Evolutionary conservation across 208 protist species (phyloP).

Genomic region (Crithidia expoeki): DNA sequence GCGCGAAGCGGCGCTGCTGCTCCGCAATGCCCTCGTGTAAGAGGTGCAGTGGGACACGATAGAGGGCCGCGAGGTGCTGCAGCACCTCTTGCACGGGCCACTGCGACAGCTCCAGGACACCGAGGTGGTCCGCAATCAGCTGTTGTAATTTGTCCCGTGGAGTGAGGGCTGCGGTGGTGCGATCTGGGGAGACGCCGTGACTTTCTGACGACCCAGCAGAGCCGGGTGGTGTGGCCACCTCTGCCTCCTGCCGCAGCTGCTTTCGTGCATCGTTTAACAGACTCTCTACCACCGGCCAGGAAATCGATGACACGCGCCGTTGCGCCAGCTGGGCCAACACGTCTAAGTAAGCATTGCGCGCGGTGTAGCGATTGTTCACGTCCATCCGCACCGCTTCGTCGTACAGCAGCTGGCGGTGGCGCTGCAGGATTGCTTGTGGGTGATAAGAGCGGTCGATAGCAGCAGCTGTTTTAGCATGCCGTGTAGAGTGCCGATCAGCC

Average conservation of each 20-base stretch:
- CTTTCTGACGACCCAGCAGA: neutral
- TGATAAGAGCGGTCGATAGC: conserved; percentile 16
- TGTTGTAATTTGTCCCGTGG: conserved; percentile 35
- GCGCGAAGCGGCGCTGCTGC: conserved; percentile 44
- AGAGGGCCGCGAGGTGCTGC: conserved; percentile 52
- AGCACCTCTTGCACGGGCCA: conserved; percentile 63
- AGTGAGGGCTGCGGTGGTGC: neutral
- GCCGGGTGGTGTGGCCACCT: conserved; percentile 17
- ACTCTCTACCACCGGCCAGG: conserved; percentile 35
- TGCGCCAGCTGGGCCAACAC: conserved; percentile 42
- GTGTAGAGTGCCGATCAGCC: neutral
- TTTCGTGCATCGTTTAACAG: conserved; percentile 41
- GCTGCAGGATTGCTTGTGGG: conserved; percentile 35
- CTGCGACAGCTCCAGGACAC: conserved; percentile 51
- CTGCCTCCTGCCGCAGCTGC: conserved; percentile 34
- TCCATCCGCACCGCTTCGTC: conserved; percentile 41
- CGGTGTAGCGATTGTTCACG: conserved; percentile 31
- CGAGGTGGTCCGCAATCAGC: conserved; percentile 46
- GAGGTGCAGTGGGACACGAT: conserved; percentile 38
- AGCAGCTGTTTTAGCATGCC: neutral
- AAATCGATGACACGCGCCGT: conserved; percentile 30
- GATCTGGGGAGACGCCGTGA: neutral
- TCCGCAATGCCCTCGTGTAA: conserved; percentile 53
- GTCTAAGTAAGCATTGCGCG: conserved; percentile 51
- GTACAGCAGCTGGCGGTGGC: conserved; percentile 50